Evolutionary conservation across 805 yeast species (phyloP).

Genomic region (Hanseniaspora lindneri): DNA sequence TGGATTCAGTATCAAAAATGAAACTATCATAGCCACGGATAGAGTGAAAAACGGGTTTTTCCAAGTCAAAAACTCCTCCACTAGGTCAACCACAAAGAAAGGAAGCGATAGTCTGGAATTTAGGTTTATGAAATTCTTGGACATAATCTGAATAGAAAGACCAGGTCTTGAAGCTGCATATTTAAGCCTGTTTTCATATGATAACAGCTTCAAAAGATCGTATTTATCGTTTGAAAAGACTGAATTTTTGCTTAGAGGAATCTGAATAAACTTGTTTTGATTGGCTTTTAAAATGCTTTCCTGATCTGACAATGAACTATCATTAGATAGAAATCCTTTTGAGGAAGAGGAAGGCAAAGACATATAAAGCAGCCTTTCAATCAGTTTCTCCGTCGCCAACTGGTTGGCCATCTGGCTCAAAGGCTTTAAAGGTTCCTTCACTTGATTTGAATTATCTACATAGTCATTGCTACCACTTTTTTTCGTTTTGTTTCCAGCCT

Average conservation of each 20-base stretch:
- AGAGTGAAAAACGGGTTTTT: constrained; percentile 48
- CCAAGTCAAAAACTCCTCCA: constrained; percentile 53
- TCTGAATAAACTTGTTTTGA: constrained; percentile 9
- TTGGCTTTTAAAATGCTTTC: constrained; percentile 6
- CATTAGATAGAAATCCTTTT: constrained; percentile 29
- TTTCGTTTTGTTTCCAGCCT: not conserved
- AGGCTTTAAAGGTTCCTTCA: constrained; percentile 10
- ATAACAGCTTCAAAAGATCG: constrained; percentile 19
- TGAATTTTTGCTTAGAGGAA: constrained; percentile 16
- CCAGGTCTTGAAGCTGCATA: constrained; percentile 56
- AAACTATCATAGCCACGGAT: constrained; percentile 39
- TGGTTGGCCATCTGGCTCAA: constrained; percentile 18
- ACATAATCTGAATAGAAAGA: constrained; percentile 56
- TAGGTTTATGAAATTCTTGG: constrained; percentile 51
- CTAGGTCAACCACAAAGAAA: constrained; percentile 48
- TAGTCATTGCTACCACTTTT: not conserved
- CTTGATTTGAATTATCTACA: not conserved
- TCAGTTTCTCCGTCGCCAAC: constrained; percentile 50
- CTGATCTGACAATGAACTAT: constrained; percentile 1
- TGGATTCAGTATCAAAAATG: constrained; percentile 52
- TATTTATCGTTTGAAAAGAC: constrained; percentile 10
- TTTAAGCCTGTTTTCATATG: constrained; percentile 43
- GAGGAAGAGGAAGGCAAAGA: constrained; percentile 55
- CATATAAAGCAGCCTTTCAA: constrained; percentile 60
- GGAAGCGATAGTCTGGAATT: constrained; percentile 52